A percentile compares a stretch with the other conserved stretches of the same genome.
phyloP scores from a whole-genome alignment of 306 rosid species.

The Glycine latifolia region DNA sequence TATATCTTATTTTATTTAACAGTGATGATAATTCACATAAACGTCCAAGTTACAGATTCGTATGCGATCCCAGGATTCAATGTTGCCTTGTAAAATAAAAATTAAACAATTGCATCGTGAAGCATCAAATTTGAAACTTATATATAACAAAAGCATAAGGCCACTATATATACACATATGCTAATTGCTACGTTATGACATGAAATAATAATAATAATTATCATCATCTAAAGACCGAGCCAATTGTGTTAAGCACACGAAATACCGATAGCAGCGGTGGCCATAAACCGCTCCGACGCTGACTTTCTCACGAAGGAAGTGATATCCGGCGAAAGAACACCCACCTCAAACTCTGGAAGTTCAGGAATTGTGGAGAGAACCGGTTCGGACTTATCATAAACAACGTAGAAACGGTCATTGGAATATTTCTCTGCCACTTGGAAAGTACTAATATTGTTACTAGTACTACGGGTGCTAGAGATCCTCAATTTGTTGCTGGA shows the following conservation, averaged over 20 bases:
- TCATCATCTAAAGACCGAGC: too few relatives aligned
- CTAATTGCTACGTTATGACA: not conserved
- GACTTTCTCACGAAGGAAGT: slow-evolving; percentile 64
- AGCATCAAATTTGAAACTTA: slow-evolving; percentile 12
- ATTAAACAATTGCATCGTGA: slow-evolving; percentile 31
- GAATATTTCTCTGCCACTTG: slow-evolving; percentile 45
- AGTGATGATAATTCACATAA: not conserved
- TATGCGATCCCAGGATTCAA: slow-evolving; percentile 5
- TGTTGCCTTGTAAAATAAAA: slow-evolving; percentile 5
- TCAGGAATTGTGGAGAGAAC: slow-evolving; percentile 81
- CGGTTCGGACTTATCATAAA: slow-evolving; percentile 63
- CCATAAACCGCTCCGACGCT: slow-evolving; percentile 64
- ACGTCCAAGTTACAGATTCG: not conserved
- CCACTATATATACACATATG: not conserved
- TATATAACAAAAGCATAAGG: not conserved
- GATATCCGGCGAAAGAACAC: slow-evolving; percentile 75
- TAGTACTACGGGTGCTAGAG: too few relatives aligned
- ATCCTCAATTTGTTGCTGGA: slow-evolving; percentile 32
- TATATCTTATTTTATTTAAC: not conserved
- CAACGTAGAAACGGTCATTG: slow-evolving; percentile 61
- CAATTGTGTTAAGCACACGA: slow-evolving; percentile 56
- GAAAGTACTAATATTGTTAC: not conserved
- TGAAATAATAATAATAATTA: not conserved
- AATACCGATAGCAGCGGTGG: slow-evolving; percentile 60
- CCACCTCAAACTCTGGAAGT: slow-evolving; percentile 67